A percentile compares a stretch with the other conserved stretches of the same genome.
Conservation (phyloP, 139 green algal species). For the Coelastrella sp. region DNA sequence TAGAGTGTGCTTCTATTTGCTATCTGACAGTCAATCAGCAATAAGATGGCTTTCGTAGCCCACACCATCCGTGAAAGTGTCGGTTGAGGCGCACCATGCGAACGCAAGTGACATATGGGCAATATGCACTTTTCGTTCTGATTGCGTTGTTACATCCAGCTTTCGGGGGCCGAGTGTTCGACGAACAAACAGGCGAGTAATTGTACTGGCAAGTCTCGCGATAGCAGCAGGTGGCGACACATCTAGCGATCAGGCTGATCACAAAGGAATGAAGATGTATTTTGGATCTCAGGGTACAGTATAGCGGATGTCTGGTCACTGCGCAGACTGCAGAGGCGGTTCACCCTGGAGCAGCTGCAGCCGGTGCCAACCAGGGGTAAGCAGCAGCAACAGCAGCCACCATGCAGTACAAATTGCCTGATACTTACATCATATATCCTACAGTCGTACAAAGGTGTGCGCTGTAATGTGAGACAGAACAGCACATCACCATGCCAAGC, state of each 20-base stretch:
- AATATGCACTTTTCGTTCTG: neutral
- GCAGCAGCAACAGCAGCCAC: neutral
- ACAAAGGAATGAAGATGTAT: neutral
- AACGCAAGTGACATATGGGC: neutral
- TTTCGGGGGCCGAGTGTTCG: neutral
- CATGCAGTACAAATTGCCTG: too few species aligned
- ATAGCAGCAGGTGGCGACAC: neutral
- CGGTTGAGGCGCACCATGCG: neutral
- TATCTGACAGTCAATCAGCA: too few species aligned
- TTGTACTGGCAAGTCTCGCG: neutral
- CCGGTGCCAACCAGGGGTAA: constrained; percentile 10
- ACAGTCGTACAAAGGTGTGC: too few species aligned
- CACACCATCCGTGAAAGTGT: too few species aligned
- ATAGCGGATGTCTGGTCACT: neutral
- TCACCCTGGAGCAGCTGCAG: constrained; percentile 11
- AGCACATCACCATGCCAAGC: neutral
- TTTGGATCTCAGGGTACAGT: neutral
- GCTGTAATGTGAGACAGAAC: neutral
- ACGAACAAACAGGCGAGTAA: neutral
- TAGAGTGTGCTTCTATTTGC: too few species aligned
- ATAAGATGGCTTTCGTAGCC: too few species aligned
- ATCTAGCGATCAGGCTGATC: neutral
- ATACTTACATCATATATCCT: too few species aligned
- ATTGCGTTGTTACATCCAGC: neutral
- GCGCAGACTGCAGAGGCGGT: neutral